Base-by-base conservation (phyloP, 2,329 filamentous ascomycete species). In the Aspergillus phoenicis region DNA sequence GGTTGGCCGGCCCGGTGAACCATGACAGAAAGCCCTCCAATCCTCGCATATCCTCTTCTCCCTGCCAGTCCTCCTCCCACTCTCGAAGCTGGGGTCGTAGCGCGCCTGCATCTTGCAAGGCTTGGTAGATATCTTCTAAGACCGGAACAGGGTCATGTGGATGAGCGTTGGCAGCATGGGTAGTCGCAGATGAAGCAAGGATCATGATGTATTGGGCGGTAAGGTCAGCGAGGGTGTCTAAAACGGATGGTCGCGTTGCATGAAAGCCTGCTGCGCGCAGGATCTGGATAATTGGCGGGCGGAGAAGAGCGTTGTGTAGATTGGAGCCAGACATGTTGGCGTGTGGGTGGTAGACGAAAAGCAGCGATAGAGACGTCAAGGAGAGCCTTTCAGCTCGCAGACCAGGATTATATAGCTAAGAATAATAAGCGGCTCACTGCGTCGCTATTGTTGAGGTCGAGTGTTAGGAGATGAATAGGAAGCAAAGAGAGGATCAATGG, bases 251-350 rank as follows among this genome's bases (percentile, higher is more conserved):
- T 58, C 88, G 88, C 54, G 92, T 91, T 45, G 89, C 84, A 75
- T 96, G 91, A 80, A 96, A 98, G 73, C 94, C 94, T 24, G 92
- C 89, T 30, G 93, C 91, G 72, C 94, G 92, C 55, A 98, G 87
- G 70, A 96, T 94, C 78, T 97, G 93, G 60, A 98, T 87, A 62
- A 97, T 87, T 52, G 89, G 89, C 2, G 94, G 94, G 45, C 93
- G 91, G 60, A 98, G 84, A 65, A 97, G 88, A 62, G 91, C 89
- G 77, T 91, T 89, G 79, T 89, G 85, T 52, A 90, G 81, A 63
- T 81, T 77, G 59, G 78, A 75, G 49, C 79, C 76, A 15, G 80
- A 78, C 76, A 82, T 83, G 71, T 66, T 78, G 66, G 39, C 28
- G 30, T 39, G 15, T 13, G 20, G 11, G 30, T 51, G 28, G n/a